Base-by-base conservation (phyloP, 164 flowering plant species). In the Vitis cinerea region DNA sequence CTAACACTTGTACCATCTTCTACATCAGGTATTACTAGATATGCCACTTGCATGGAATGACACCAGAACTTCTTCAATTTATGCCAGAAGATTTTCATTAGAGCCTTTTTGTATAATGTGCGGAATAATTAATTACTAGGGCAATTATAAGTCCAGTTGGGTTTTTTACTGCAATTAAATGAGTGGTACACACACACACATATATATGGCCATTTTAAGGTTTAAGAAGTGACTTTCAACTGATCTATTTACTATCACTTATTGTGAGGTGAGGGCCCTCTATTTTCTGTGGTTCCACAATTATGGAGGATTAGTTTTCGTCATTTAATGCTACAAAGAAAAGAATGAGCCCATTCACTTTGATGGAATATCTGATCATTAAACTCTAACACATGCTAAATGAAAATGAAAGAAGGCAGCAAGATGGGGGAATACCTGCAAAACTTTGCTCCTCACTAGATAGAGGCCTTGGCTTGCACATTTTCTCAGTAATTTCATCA, bases 401-500 rank as follows among this genome's bases (percentile, higher is more conserved):
- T 37, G 44, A 15, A 15, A 52, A 50, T 6, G 50, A 50, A 54
- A 61, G 23, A 31, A 61, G 17, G 53, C 8, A 17, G 15, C 23
- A 15, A n/a, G 14, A 19, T 55, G 17, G 55, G 15, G 74, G 27
- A 23, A 23, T 23, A 90, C 92, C 97, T 81, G 71, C 71, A 71
- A 14, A 51, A 59, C 64, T 68, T 61, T 79, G 82, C 71, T 69
- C 80, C 37, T 65, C 65, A 65, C 59, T 60, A 27, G 83, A 50
- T 52, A 71, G 27, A 44, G 73, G 54, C 55, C 17, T 66, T 59
- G 53, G 70, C 52, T 63, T 74, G 50, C 67, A 50, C 47, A 71
- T 65, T 57, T 71, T 85, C 66, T 84, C 90, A 4, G 15, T 23
- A 54, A 91, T 73, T 82, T 93, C 98, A 59, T 72, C 75, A 2